Conservation (phyloP, 805 yeast genomes). For the Wickerhamiella hasegawae region DNA sequence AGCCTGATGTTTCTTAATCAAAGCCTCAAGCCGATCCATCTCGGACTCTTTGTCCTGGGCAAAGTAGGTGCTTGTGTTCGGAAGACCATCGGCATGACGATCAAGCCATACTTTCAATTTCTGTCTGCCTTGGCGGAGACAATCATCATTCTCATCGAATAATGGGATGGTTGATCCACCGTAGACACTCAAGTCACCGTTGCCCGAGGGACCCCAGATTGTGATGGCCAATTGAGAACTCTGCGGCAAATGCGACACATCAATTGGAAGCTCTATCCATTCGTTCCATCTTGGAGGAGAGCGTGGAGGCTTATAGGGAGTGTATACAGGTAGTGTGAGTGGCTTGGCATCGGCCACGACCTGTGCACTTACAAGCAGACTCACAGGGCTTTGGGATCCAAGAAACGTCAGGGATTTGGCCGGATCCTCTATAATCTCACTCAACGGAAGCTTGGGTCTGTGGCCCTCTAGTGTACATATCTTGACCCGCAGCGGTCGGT, state of each 20-base stretch:
- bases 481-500: constrained; percentile 32
- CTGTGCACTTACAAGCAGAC: constrained; percentile 29
- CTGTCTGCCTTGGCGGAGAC: constrained; percentile 60
- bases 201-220: constrained; percentile 52
- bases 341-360: constrained; percentile 31
- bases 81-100: constrained; percentile 20
- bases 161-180: constrained; percentile 45
- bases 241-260: constrained; percentile 52
- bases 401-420: constrained; percentile 22
- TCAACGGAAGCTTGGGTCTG: constrained; percentile 26
- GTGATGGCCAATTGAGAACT: constrained; percentile 43
- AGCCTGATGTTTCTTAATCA: constrained; percentile 45
- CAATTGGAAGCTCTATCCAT: constrained; percentile 59
- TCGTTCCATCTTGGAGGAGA: constrained; percentile 43
- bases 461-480: constrained; percentile 33
- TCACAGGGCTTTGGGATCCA: constrained; percentile 13
- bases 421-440: constrained; percentile 34
- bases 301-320: constrained; percentile 31
- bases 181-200: constrained; percentile 29
- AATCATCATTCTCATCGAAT: constrained; percentile 39
- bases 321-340: constrained; percentile 32
- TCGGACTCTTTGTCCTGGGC: constrained; percentile 15
- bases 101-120: constrained; percentile 31
- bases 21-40: constrained; percentile 34
- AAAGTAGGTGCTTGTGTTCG: constrained; percentile 17